Evolutionary conservation across 768 basidiomycete genomes (phyloP).

Genomic region (Clitopilus hobsonii): DNA sequence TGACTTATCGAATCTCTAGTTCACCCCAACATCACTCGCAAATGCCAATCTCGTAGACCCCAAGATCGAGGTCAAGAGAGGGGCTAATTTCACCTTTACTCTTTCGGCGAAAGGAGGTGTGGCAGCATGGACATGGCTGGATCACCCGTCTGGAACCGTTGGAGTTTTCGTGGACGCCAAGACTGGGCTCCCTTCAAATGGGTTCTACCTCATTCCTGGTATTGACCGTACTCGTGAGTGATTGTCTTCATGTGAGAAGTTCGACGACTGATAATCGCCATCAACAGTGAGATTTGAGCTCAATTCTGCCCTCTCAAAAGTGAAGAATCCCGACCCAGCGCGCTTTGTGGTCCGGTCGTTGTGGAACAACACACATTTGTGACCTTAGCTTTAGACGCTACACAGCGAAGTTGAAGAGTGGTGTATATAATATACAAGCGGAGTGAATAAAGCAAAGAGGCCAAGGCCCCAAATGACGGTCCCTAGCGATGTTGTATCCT

Average conservation of each 20-base stretch:
- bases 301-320: constrained; percentile 33
- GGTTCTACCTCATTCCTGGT: constrained; percentile 52
- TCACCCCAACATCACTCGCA: constrained; percentile 46
- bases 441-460: no score
- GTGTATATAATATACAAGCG: no score
- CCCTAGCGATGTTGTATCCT: no score
- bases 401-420: no score
- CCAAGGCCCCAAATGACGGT: no score
- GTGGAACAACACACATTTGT: constrained; percentile 48
- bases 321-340: constrained; percentile 28
- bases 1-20: constrained; percentile 25
- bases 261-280: neutral
- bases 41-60: constrained; percentile 44
- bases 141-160: constrained; percentile 50
- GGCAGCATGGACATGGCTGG: constrained; percentile 55
- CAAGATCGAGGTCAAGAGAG: constrained; percentile 28
- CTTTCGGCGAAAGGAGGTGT: constrained; percentile 51
- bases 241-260: neutral
- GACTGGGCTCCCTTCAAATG: constrained; percentile 41
- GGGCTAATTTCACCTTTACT: constrained; percentile 37
- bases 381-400: no score
- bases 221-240: constrained; percentile 44
- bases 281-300: constrained; percentile 36
- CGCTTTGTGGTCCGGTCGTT: constrained; percentile 48
- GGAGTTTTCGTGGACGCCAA: constrained; percentile 44